Percentiles rank a stretch among this genome's conserved stretches.
Evolutionary conservation across 192 early-diverging fungal genomes (phyloP).

Genomic region (Umbelopsis ramanniana): DNA sequence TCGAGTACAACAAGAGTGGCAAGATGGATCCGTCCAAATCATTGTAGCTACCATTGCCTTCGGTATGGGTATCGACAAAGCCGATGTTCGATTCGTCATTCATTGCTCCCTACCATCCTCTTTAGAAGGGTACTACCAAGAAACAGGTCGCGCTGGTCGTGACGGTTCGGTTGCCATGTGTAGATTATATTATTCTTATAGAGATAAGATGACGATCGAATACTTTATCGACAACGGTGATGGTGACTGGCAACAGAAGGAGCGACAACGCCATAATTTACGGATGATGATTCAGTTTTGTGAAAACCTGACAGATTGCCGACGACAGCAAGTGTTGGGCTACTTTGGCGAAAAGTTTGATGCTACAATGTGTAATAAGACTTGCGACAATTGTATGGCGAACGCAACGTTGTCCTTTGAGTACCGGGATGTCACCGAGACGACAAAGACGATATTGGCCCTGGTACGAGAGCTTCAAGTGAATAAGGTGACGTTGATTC

Average conservation of each 20-base stretch:
- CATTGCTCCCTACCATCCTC: conserved; percentile 90
- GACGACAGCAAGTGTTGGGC: conserved; percentile 82
- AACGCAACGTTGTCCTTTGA: conserved; percentile 26
- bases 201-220: conserved; percentile 75
- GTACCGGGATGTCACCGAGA: conserved; percentile 57
- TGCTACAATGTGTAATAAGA: conserved; percentile 61
- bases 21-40: conserved; percentile 67
- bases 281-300: conserved; percentile 77
- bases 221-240: conserved; percentile 84
- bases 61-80: conserved; percentile 98
- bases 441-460: conserved; percentile 53
- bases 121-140: conserved; percentile 95
- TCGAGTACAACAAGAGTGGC: conserved; percentile 85
- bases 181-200: conserved; percentile 79
- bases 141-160: conserved; percentile 94
- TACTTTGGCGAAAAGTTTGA: conserved; percentile 93
- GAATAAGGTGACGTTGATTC: conserved; percentile 66
- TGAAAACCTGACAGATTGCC: conserved; percentile 86
- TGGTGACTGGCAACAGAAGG: conserved; percentile 81
- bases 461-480: conserved; percentile 49
- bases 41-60: conserved; percentile 98
- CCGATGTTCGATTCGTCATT: conserved; percentile 94
- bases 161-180: conserved; percentile 89
- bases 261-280: conserved; percentile 68
- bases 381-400: conserved; percentile 89